These are phyloP conservation scores for Malassezia equina DNA, from an alignment of 1,284 basidiomycete species.

Conservation along the genomic window DNA sequence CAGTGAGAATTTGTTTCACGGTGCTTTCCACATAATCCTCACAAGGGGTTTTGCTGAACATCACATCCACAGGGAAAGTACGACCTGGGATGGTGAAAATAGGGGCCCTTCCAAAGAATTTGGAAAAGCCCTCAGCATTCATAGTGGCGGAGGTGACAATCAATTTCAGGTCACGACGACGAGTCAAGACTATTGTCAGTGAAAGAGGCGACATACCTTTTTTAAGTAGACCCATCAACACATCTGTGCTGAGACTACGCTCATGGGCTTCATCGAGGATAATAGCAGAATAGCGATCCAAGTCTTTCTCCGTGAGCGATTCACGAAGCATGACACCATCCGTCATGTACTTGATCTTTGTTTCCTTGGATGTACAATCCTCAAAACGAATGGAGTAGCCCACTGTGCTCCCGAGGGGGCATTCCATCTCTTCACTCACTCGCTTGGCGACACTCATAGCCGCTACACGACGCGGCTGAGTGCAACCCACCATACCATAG, in stretches of 20 bases:
- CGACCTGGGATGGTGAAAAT: conserved; percentile 94
- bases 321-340: conserved; percentile 92
- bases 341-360: conserved; percentile 90
- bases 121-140: conserved; percentile 93
- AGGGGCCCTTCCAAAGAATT: conserved; percentile 86
- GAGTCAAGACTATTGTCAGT: conserved; percentile 77
- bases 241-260: conserved; percentile 86
- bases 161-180: conserved; percentile 81
- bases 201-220: conserved; percentile 95
- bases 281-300: conserved; percentile 87
- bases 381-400: conserved; percentile 97
- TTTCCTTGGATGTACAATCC: conserved; percentile 81
- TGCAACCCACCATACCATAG: conserved; percentile 83
- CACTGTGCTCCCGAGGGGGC: conserved; percentile 72
- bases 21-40: conserved; percentile 97
- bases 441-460: conserved; percentile 98
- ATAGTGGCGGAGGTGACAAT: conserved; percentile 98
- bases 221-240: conserved; percentile 83
- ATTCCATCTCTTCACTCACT: conserved; percentile 80
- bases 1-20: conserved; percentile 92
- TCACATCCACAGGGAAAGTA: conserved; percentile 94
- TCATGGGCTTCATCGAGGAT: conserved; percentile 97
- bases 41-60: conserved; percentile 90
- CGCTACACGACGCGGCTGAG: conserved; percentile 90
- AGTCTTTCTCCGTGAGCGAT: conserved; percentile 85